Base-by-base conservation (phyloP, 164 flowering plant genomes). In the Stephania cephalantha region DNA sequence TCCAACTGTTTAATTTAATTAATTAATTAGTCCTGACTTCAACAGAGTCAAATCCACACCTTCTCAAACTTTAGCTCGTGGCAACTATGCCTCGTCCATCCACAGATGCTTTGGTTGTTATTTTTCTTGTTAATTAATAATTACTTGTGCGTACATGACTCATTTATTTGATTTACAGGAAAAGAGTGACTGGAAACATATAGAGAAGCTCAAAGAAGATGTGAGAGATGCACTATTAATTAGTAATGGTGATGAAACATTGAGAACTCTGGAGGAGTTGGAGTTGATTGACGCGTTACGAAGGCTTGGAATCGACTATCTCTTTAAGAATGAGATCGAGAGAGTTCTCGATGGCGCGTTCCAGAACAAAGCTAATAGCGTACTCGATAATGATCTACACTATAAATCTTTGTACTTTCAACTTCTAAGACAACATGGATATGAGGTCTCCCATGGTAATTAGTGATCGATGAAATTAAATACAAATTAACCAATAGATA, bases 281-380 rank as follows among this genome's bases (percentile, higher is more conserved):
- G 67, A 72, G 48, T 20, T 72, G 6, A 72, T 72, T 31, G 66
- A 55, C 35, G 66, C 50, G 9, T 45, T 72, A 15, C 17, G 55
- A 31, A 72, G 67, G 74, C 74, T 72, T 30, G 74, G 74, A 6
- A 44, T 72, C 6, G 74, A 7, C 3, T 72, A 58, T 20, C 74
- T 31, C 67, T 72, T 72, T 72, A 64, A 72, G 67, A 55, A 53
- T 11, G 74, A 72, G 35, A 72, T 72, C 20, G 17, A 31, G 66
- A 55, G 17, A 15, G 46, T 44, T 53, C 11, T 64, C 9, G 0
- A 64, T 30, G 12, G 7, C 68, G 29, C 58, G 8, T 15, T 6
- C 31, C 5, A 10, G 6, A 50, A n/a, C 2, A 42, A 46, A 22
- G 42, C n/a, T 0, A 61, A 10, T 9, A 22, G 3, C 9, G 20